These are phyloP conservation scores for Bipolaris zeicola DNA, from an alignment of 2,329 filamentous ascomycete genomes.

Conservation along the genomic window DNA sequence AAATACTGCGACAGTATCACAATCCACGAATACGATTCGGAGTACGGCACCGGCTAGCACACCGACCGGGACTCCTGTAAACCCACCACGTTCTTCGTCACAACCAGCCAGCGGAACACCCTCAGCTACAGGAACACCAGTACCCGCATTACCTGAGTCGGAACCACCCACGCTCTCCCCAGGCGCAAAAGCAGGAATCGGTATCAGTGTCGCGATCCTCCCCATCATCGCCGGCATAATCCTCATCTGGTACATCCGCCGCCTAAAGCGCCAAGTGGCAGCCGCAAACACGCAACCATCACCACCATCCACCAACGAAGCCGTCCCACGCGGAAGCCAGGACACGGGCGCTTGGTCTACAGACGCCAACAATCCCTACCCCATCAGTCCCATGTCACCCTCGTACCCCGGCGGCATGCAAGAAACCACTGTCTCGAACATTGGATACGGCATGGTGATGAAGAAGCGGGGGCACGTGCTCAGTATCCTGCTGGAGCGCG, in stretches of 20 bases:
- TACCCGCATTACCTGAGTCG: constrained; percentile 17
- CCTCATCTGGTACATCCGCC: constrained; percentile 33
- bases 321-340: too few relatives aligned
- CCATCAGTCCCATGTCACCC: constrained; percentile 17
- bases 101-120: background rate
- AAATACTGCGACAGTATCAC: background rate
- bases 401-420: background rate
- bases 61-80: background rate
- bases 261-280: constrained; percentile 29
- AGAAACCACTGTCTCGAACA: constrained; percentile 8
- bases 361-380: constrained; percentile 1
- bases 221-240: constrained; percentile 19
- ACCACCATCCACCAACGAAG: background rate
- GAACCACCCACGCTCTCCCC: constrained; percentile 20
- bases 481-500: constrained; percentile 29
- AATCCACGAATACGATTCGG: background rate
- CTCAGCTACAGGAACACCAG: constrained; percentile 17
- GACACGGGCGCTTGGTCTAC: too few relatives aligned
- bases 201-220: constrained; percentile 20
- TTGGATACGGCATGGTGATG: constrained; percentile 21
- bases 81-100: background rate
- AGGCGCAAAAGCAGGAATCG: constrained; percentile 34
- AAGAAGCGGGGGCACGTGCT: constrained; percentile 29
- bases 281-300: constrained; percentile 11
- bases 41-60: background rate